Base-by-base conservation (phyloP, 805 yeast genomes). In the Scheffersomyces coipomensis region DNA sequence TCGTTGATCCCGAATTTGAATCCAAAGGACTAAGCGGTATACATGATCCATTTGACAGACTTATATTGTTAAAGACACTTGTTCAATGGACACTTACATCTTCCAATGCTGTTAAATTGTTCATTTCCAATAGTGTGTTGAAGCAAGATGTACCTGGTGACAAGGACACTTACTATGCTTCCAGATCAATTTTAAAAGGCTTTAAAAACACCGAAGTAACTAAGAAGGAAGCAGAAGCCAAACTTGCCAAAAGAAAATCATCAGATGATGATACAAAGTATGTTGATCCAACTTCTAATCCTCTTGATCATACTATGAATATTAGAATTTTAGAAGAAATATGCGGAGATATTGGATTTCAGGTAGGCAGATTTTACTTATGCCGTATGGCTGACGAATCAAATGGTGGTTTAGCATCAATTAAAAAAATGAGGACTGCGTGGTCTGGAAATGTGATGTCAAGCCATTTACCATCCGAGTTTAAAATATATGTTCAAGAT, bases 401-500 rank as follows among this genome's bases (percentile, higher is more conserved):
- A 3, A 54, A 55, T 23, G 75, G 75, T 1, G 71, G 72, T 2
- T 40, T 68, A n/a, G 46, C 62, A 4, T 57, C 70, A 1, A 41
- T 66, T 10, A 57, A 56, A 13, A 55, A 59, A 36, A 68, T 70
- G 72, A 49, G 45, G n/a, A 35, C 43, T 5, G 45, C 51, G 5
- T 52, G 56, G 51, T 35, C 53, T 1, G 39, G 37, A 26, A 38
- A 43, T 9, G 18, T 30, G 5, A 29, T 42, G n/a, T 21, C 23
- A 10, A 29, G 38, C 6, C 27, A 11, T 5, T 29, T 43, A 5
- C 56, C 65, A 1, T 56, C 70, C 1, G 40, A 47, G 2, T 70
- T 70, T 55, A 67, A 65, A 34, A 44, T 70, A 22, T 70, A 67
- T 41, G 74, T 70, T 12, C 68, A 68, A 38, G 74, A 70, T 45